Base-by-base conservation (phyloP, 306 rosid genomes). In the Casuarina cunninghamiana region DNA sequence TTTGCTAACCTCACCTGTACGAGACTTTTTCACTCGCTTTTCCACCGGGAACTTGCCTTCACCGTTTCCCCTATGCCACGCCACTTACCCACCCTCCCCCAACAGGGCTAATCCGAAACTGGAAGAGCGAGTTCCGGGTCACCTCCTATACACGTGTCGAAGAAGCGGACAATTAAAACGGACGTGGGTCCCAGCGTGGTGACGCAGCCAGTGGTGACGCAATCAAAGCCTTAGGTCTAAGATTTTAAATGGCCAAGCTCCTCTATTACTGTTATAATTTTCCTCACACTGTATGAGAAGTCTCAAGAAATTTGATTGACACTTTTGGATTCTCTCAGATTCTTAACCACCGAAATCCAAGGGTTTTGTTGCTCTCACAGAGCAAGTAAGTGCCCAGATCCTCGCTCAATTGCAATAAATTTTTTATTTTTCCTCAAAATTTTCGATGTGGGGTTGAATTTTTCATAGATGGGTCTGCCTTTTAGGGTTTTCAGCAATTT, bases 261-360 rank as follows among this genome's bases (percentile, higher is more conserved):
- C 73, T 82, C 54, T 9, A 41, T 38, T 51, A 77, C 75, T 9
- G 76, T 77, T 53, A 26, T 53, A 50, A 21, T 26, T 41, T 68
- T 76, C 71, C 88, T 79, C 80, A 69, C 44, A 67, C 80, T 46
- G 78, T 51, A 78, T 71, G 73, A 69, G 86, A 72, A 48, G 76
- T 81, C 51, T 83, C 75, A 78, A 63, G 76, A 85, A 87, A 84
- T 84, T 90, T 16, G 81, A 83, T 86, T 88, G 87, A 83, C 86
- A 72, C 79, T 68, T 67, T 44, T 81, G 83, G 82, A 87, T 84
- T 84, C 84, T 76, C 50, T 78, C 86, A 83, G 79, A 84, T 77
- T 88, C 87, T 80, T 45, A 71, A 82, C 60, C 60, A 57, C 92
- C 84, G 80, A 85, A 83, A 77, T 53, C 80, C 76, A 85, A 86